Conservation (phyloP, 768 basidiomycete species). For the Suillus sp. region DNA sequence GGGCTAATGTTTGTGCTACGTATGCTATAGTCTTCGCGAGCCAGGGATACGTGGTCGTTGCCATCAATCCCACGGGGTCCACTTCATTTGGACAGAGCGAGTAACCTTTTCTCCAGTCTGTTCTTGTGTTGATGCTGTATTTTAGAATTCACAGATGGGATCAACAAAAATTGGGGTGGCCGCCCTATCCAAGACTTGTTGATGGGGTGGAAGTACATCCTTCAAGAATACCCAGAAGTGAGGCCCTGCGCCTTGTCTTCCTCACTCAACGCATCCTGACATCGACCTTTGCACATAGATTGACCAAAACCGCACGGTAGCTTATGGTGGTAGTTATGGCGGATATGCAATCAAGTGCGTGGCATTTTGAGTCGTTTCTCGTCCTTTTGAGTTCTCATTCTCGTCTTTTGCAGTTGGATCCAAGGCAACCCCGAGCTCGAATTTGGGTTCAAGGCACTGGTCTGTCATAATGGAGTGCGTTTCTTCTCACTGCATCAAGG, state of each 20-base stretch:
- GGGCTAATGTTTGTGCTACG: not conserved
- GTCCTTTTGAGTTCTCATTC: conserved; percentile 7
- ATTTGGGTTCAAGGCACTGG: conserved; percentile 88
- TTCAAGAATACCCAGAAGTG: conserved; percentile 72
- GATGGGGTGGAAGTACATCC: conserved; percentile 71
- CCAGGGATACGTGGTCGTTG: conserved; percentile 86
- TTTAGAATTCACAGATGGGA: conserved; percentile 77
- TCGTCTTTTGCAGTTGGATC: conserved; percentile 69
- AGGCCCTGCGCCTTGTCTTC: conserved; percentile 11
- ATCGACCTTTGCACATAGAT: conserved; percentile 44
- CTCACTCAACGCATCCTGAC: not conserved
- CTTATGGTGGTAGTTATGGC: conserved; percentile 84
- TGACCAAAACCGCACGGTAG: conserved; percentile 67
- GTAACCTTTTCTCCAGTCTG: conserved; percentile 3
- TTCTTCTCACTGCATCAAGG: conserved; percentile 12
- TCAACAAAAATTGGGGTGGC: conserved; percentile 82
- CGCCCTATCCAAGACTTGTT: conserved; percentile 80
- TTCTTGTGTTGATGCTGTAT: conserved; percentile 2
- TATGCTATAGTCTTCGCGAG: conserved; percentile 66
- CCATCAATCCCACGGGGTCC: conserved; percentile 92
- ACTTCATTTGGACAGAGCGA: conserved; percentile 90
- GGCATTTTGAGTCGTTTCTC: not conserved
- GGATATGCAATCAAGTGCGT: conserved; percentile 87
- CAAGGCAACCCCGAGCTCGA: conserved; percentile 90
- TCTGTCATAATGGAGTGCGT: conserved; percentile 88